Evolutionary conservation across 73 alveolate species (phyloP).

Genomic region (Paramecium octaurelia): DNA sequence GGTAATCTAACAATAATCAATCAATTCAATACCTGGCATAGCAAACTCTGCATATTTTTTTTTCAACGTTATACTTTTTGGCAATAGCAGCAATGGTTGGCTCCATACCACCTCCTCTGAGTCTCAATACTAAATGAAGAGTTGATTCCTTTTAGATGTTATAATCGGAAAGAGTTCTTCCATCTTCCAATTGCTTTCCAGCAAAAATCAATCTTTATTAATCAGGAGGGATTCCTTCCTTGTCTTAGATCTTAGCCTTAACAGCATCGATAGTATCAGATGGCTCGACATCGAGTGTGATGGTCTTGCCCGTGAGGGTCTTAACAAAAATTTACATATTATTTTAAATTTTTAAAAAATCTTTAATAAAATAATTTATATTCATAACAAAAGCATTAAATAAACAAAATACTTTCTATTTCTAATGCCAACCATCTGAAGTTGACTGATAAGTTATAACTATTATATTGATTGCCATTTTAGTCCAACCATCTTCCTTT

Average conservation of each 20-base stretch:
- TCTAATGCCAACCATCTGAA: background rate
- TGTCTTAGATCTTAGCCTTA: constrained; percentile 73
- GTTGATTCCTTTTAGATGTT: constrained; percentile 76
- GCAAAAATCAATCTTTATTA: constrained; percentile 70
- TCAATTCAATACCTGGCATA: constrained; percentile 55
- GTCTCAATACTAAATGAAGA: constrained; percentile 73
- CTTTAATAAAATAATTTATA: background rate
- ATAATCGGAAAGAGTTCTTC: constrained; percentile 71
- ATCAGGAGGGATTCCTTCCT: constrained; percentile 81
- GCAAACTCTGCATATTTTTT: constrained; percentile 69
- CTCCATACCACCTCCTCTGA: constrained; percentile 75
- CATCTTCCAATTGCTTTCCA: constrained; percentile 75
- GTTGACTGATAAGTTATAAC: background rate
- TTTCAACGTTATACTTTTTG: constrained; percentile 62
- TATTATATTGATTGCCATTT: too few relatives aligned
- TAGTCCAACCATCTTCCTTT: too few relatives aligned
- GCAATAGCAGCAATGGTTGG: constrained; percentile 70
- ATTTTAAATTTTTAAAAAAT: constrained; percentile 34
- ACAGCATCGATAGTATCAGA: constrained; percentile 72
- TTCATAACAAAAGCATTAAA: background rate
- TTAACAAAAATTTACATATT: constrained; percentile 67
- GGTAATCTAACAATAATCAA: constrained; percentile 86
- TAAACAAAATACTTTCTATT: background rate
- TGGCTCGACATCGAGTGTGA: constrained; percentile 73
- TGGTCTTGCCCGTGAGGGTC: constrained; percentile 75